phyloP scores from a whole-genome alignment of 139 green algal genomes.

The Closterium sp. region DNA sequence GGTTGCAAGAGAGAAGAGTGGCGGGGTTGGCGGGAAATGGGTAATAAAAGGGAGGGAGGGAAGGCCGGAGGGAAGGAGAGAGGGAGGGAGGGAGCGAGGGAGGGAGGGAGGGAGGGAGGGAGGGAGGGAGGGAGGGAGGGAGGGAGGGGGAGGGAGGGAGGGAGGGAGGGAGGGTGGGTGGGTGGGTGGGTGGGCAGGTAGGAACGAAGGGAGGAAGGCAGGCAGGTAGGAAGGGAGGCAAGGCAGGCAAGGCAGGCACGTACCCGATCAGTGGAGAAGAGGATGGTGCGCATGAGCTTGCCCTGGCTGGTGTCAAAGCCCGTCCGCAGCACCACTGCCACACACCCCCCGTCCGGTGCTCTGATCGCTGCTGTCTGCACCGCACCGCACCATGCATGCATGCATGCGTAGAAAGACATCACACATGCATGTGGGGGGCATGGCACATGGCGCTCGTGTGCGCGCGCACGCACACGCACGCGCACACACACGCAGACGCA shows the following conservation, averaged over 20 bases:
- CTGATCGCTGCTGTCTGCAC: slow-evolving; percentile 39
- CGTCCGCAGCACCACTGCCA: slow-evolving; percentile 90
- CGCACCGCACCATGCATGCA: slow-evolving; percentile 20
- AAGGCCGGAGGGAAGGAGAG: too few species aligned
- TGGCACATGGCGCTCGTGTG: background rate
- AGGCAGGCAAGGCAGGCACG: background rate
- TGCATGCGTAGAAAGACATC: background rate
- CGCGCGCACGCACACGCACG: background rate
- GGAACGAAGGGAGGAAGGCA: background rate
- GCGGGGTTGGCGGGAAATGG: too few species aligned
- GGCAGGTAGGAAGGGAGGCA: background rate
- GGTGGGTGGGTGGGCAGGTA: background rate
- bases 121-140: too few species aligned
- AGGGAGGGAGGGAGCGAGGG: too few species aligned
- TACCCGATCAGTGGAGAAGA: slow-evolving; percentile 86
- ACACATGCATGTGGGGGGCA: background rate
- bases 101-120: too few species aligned
- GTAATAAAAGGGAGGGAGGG: too few species aligned
- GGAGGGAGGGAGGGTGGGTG: too few species aligned
- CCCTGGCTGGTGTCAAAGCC: slow-evolving; percentile 94
- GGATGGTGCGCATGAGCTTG: slow-evolving; percentile 96
- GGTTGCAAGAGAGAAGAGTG: too few species aligned
- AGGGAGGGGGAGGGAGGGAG: too few species aligned
- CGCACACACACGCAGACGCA: background rate
- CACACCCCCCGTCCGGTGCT: slow-evolving; percentile 79